Conservation (phyloP, 1,139 yeast species). For the Taiozyma sp. region DNA sequence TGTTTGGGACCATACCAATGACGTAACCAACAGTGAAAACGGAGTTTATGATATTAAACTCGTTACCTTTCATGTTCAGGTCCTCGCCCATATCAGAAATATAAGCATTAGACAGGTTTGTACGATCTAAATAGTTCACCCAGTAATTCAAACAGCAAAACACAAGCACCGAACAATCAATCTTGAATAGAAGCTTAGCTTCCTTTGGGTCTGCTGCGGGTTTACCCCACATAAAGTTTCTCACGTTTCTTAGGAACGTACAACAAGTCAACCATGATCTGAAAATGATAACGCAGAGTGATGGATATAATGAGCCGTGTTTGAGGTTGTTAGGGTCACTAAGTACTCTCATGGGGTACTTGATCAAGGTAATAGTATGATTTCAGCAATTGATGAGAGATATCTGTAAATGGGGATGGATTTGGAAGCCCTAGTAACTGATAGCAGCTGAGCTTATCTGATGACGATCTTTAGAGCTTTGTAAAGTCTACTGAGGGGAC, state of each 20-base stretch:
- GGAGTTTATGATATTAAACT: slow-evolving; percentile 46
- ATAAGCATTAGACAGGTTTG: slow-evolving; percentile 51
- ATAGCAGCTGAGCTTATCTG: not conserved
- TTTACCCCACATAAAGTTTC: slow-evolving; percentile 34
- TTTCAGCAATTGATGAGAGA: not conserved
- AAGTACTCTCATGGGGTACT: not conserved
- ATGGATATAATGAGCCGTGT: not conserved
- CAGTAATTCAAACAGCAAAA: slow-evolving; percentile 54
- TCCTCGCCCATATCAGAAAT: slow-evolving; percentile 59
- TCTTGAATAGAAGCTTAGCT: slow-evolving; percentile 39
- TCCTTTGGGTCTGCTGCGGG: slow-evolving; percentile 37
- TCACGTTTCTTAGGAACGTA: slow-evolving; percentile 11
- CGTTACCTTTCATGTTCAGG: slow-evolving; percentile 44
- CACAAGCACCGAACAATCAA: slow-evolving; percentile 53
- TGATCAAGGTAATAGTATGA: not conserved
- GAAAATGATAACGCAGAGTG: not conserved
- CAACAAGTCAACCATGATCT: slow-evolving; percentile 3
- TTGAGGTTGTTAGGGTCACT: not conserved
- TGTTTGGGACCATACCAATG: slow-evolving; percentile 54
- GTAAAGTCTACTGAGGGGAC: not conserved
- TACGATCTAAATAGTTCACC: slow-evolving; percentile 47
- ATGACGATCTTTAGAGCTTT: not conserved
- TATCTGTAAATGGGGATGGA: not conserved
- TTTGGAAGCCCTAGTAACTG: not conserved
- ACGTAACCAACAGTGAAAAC: slow-evolving; percentile 58